Base-by-base conservation (phyloP, 805 yeast species). In the Yarrowia sp. region DNA sequence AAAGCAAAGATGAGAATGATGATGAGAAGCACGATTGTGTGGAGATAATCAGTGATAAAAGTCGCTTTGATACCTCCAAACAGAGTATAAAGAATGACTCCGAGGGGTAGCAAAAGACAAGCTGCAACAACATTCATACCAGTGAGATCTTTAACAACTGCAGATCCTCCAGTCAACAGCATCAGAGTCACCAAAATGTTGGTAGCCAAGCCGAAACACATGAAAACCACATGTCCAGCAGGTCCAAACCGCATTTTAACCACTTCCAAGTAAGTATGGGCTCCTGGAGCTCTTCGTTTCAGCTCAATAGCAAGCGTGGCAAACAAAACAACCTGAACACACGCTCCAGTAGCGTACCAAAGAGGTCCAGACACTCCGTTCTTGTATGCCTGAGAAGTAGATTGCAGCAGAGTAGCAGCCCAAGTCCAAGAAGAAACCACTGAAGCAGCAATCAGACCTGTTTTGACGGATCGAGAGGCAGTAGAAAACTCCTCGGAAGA, bases 341-440 rank as follows among this genome's bases (percentile, higher is more conserved):
- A 83, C 1, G 97, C 97, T 73, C 98, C 98, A 3, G 95, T 84
- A 8, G 96, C 97, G 74, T 92, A 92, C 77, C 85, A 88, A 72
- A 82, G 86, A 13, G 93, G 88, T 55, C 96, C 96, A 38, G 86
- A 78, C 7, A 92, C 83, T 71, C 98, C 98, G 66, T 85, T 80
- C 47, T 78, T 78, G 75, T 89, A 92, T 22, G 90, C 90, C 74
- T 88, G 92, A 18, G 96, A 84, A 0, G 96, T 84, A 2, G 91
- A 85, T 42, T 86, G 86, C 36, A 89, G 78, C 55, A 89, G 76
- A 1, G 96, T 89, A 3, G 91, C 90, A n/a, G 89, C 89, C 92
- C 92, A 87, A 9, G 97, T 91, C 98, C 98, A 92, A 8, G 93
- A 86, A 11, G 93, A 86, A 8, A 92, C 97, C 35, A 92, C 97